Evolutionary conservation across 1,284 basidiomycete species (phyloP), one percentile per base, ranked within the genome.

Genomic region (Tetrapyrgos nigripes): DNA sequence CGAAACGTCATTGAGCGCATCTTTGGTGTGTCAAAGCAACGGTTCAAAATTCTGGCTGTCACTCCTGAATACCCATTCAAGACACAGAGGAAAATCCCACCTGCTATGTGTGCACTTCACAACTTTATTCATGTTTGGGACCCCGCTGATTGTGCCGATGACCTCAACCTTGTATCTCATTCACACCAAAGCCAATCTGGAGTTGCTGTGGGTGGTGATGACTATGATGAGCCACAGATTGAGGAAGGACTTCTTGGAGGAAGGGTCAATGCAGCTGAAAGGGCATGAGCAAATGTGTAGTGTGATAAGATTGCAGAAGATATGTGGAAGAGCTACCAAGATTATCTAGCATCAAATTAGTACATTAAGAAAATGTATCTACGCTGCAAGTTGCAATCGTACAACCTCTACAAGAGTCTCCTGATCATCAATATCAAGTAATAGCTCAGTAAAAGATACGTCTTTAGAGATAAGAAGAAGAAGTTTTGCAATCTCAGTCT

Each of bases 1-100:
- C 45, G 45, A 19, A 54, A 54, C n/a, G 48, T 33, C 48, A 50
- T 50, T 50, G 48, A 33, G n/a, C 50, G 50, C 9, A 51, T 51
- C 24, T 51, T 51, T 35, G 50, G 50, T 8, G 31, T 51, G 2
- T 3, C 3, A 2, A 51, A 51, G 17, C 31, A 33, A 19, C 28
- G 50, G 21, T 51, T 51, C 31, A 31, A 31, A 37, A 37, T 51
- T 4, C 33, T 51, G 3, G 26, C 19, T 6, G 24, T 33, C 17
- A n/a, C 50, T 4, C 28, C 50, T 3, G 50, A 51, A 26, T 51
- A 51, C 21, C 21, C 31, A n/a, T 35, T 51, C 19, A 3, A 21
- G 23, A 37, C 33, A 17, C 50, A 51, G 23, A 17, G 29, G 13
- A 35, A 51, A 21, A 8, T 51, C 14, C 28, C 35, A 21, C 31